phyloP scores from a whole-genome alignment of 495 filamentous ascomycete genomes.

The Rhypophila decipiens region DNA sequence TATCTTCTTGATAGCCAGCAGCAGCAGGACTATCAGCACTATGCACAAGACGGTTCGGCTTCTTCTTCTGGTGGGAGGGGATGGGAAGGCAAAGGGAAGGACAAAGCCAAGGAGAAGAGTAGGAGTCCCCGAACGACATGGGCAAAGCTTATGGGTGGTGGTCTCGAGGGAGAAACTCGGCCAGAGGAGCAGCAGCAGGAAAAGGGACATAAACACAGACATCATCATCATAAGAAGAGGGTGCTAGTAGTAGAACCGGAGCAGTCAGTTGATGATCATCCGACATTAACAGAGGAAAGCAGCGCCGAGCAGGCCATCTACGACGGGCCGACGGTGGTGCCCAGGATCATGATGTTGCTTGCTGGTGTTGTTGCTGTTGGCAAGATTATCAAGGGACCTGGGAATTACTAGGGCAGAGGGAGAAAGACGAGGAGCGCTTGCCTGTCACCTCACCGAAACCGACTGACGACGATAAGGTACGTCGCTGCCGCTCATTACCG shows the following conservation, averaged over 20 bases:
- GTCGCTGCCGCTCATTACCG: no score
- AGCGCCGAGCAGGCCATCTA: background rate
- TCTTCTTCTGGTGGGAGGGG: background rate
- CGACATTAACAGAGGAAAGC: background rate
- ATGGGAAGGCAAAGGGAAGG: background rate
- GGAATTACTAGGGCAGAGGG: constrained; percentile 2
- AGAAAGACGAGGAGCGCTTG: no score
- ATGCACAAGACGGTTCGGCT: no score
- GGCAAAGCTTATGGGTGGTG: background rate
- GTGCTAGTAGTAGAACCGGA: background rate
- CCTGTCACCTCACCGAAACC: no score
- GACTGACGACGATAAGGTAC: no score
- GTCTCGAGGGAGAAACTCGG: background rate
- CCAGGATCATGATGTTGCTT: constrained; percentile 21
- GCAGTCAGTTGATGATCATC: background rate
- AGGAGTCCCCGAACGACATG: no score
- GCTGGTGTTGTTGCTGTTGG: constrained; percentile 18
- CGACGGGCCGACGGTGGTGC: constrained; percentile 8
- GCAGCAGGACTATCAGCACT: no score
- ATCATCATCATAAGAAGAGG: background rate
- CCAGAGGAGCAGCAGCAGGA: background rate
- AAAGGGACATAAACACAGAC: background rate
- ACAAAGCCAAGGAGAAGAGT: no score
- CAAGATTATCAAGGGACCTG: constrained; percentile 14
- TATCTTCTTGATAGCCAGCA: background rate